These are phyloP conservation scores for Haematococcus lacustris DNA, from an alignment of 139 green algal genomes.

Conservation along the genomic window DNA sequence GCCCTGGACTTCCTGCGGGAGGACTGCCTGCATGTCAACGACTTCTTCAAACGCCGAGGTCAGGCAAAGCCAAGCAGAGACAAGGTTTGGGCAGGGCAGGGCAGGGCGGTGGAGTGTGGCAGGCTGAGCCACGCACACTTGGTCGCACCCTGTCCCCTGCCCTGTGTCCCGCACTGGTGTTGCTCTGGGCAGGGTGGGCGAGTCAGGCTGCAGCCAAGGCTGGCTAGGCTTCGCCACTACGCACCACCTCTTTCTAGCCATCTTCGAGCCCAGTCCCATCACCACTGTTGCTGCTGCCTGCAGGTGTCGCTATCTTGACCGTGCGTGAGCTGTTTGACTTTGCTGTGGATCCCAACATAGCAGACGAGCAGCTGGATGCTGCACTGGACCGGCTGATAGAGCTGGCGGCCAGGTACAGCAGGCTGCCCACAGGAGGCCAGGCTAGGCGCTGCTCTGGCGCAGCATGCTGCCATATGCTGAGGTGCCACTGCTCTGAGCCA, in stretches of 20 bases:
- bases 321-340: slow-evolving; percentile 96
- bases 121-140: no score
- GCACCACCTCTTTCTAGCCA: no score
- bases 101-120: no score
- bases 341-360: slow-evolving; percentile 83
- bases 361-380: slow-evolving; percentile 65
- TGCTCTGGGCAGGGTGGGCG: no score
- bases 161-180: no score
- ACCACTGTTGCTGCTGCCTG: background rate
- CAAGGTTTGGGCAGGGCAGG: no score
- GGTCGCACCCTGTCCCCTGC: no score
- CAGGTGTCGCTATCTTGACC: slow-evolving; percentile 48
- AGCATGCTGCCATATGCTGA: no score
- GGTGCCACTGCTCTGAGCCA: background rate
- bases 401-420: slow-evolving; percentile 51
- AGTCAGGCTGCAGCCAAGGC: no score
- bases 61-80: no score
- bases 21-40: slow-evolving; percentile 87
- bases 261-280: no score
- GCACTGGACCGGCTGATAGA: slow-evolving; percentile 71
- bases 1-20: slow-evolving; percentile 95
- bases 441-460: background rate
- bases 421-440: background rate
- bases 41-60: slow-evolving; percentile 72
- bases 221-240: no score